Evolutionary conservation across 352 stramenopile genomes (phyloP), one percentile per base, ranked within the genome.

Genomic region (Globisporangium spinosum): DNA sequence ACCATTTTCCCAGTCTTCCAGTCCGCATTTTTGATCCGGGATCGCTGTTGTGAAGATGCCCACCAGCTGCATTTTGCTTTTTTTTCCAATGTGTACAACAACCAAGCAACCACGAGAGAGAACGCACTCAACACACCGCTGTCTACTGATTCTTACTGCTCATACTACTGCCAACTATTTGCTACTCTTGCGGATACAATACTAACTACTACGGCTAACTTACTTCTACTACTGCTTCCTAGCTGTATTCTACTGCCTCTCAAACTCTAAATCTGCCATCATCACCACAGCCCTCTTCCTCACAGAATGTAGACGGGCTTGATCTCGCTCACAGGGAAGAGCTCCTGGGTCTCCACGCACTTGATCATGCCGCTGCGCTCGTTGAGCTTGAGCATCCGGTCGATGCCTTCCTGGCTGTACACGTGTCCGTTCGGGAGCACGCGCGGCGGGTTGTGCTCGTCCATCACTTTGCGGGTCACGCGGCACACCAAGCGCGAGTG

Each of bases 341-440:
- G 70, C 51, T 91, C 83, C 25, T 89, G 74, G 20, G 87, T 95
- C 13, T 91, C 87, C 4, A 89, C 65, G 64, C 87, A 95, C 63
- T 79, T 83, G 75, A 95, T 85, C 72, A 79, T 83, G 45, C 78
- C 77, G 53, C 69, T 79, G 64, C 68, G 70, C 35, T 73, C 67
- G 9, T 57, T 67, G n/a, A 60, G 45, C 45, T 88, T 70, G 23
- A 70, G 77, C 51, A 94, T 67, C 32, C 81, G 64, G 27, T 87
- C 77, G 61, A 96, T 87, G 17, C 85, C 88, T 69, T 75, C 76
- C n/a, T 86, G 76, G 70, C 87, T 95, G 67, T 92, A 94, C 34
- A 96, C 86, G 62, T 86, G 84, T 15, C 89, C 89, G 60, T 95
- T 96, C 9, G 89, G 89, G 15, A 96, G 71, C 25, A 89, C 83